Evolutionary conservation across 495 filamentous ascomycete genomes (phyloP).

Genomic region (Ascobolus immersus): DNA sequence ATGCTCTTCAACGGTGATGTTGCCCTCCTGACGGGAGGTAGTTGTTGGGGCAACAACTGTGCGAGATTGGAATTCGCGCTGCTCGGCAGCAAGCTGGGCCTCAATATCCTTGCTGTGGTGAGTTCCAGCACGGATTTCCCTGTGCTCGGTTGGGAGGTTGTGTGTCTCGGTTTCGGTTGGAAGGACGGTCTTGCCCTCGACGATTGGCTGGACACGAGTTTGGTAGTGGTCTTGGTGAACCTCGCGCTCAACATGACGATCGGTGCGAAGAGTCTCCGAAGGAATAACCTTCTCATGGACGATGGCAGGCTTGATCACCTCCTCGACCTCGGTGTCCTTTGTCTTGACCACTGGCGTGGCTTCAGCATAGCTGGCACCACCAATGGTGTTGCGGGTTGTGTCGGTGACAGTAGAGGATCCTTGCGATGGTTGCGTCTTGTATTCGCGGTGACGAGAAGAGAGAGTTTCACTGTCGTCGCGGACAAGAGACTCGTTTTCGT

Average conservation of each 20-base stretch:
- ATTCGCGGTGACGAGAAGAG: no score
- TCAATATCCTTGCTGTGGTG: slow-evolving; percentile 26
- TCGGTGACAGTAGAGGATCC: no score
- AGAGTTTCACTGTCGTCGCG: no score
- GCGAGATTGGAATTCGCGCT: slow-evolving; percentile 24
- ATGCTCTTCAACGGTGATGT: slow-evolving; percentile 32
- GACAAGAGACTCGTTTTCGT: no score
- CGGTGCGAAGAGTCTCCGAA: slow-evolving; percentile 26
- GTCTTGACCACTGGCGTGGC: no score
- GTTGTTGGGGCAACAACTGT: slow-evolving; percentile 22
- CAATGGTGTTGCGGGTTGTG: no score
- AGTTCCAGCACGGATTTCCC: slow-evolving; percentile 26
- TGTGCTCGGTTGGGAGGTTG: slow-evolving; percentile 27
- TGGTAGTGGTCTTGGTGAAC: slow-evolving; percentile 35
- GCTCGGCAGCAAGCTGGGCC: slow-evolving; percentile 17
- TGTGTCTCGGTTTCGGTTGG: slow-evolving; percentile 26
- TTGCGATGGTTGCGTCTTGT: no score
- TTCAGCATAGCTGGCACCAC: no score
- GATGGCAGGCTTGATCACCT: slow-evolving; percentile 32
- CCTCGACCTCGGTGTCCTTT: slow-evolving; percentile 13
- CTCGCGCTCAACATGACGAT: slow-evolving; percentile 32
- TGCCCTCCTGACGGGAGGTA: slow-evolving; percentile 19
- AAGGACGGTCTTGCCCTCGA: slow-evolving; percentile 21
- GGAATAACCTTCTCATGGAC: slow-evolving; percentile 25
- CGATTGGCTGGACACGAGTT: slow-evolving; percentile 27